Base-by-base conservation (phyloP, 176 grass and related monocot species). In the Carex pumila region DNA sequence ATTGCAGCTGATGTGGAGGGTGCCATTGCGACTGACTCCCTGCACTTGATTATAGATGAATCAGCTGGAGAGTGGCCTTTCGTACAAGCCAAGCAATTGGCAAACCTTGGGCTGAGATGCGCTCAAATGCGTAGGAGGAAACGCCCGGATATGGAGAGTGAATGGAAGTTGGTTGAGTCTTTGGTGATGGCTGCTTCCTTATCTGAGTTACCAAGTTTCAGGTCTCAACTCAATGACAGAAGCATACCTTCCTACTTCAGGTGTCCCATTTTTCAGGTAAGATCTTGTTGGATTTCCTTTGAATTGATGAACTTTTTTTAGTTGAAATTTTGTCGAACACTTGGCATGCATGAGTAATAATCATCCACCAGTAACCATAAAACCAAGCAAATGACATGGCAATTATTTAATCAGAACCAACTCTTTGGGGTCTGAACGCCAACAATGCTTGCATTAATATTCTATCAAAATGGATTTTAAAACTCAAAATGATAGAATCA, bases 231-330 rank as follows among this genome's bases (percentile, higher is more conserved):
- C 7, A 31, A 85, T 61, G 56, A 84, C 65, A 91, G 32, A 39
- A 12, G 9, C 17, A 62, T 65, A 31, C 90, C 90, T 7, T 86
- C 75, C 25, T 93, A 89, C 58, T 93, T 98, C 82, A 66, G 90
- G 14, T 93, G 94, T 83, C 94, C 89, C 43, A 94, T 97, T 67
- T 88, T 88, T 85, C 88, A 94, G 94, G 92, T 90, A 89, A 55
- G 3, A 34, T 13, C 29, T 68, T 55, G 4, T 52, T 18, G n/a
- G 13, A 55, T 32, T 3, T 77, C 9, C n/a, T 75, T 52, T 31
- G 4, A 57, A 57, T 56, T 55, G 1, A 69, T 54, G 12, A 66
- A 66, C 68, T 7, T 56, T 19, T 25, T 21, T 43, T 25, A 34
- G 79, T 14, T 21, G 13, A 45, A 50, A 29, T 63, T 64, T 22